Conservation (phyloP, 306 rosid species). For the Corylus avellana region DNA sequence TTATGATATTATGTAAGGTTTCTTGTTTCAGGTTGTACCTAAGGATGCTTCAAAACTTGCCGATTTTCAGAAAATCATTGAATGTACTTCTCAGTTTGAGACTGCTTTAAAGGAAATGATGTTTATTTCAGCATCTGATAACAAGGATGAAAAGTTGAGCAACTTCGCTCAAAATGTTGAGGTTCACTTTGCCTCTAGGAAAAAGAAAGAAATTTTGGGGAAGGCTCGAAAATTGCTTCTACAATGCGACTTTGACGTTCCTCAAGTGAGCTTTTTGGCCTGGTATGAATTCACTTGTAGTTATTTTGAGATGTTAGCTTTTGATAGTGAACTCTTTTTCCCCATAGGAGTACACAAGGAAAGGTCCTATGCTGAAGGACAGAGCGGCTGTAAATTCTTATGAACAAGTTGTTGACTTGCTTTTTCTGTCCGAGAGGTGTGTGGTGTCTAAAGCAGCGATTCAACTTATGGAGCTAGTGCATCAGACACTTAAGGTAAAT, state of each 20-base stretch:
- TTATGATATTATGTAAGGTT: constrained; percentile 21
- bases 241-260: constrained; percentile 76
- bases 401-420: constrained; percentile 63
- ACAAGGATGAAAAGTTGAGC: constrained; percentile 65
- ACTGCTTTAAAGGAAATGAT: constrained; percentile 59
- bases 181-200: constrained; percentile 95
- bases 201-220: constrained; percentile 80
- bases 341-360: constrained; percentile 60
- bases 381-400: constrained; percentile 43
- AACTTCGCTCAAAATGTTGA: constrained; percentile 85
- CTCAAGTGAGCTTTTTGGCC: constrained; percentile 55
- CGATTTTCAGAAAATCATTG: constrained; percentile 77
- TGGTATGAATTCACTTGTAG: constrained; percentile 17
- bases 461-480: constrained; percentile 77
- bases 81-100: constrained; percentile 72
- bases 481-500: constrained; percentile 79
- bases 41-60: constrained; percentile 93
- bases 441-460: constrained; percentile 84
- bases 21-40: constrained; percentile 84
- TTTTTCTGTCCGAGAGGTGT: constrained; percentile 81
- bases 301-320: constrained; percentile 24
- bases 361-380: constrained; percentile 44
- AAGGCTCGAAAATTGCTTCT: constrained; percentile 83
- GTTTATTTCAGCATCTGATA: constrained; percentile 75
- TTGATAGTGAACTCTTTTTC: constrained; percentile 21